Evolutionary conservation across 176 grass and related monocot species (phyloP).

Genomic region (Paspalum vaginatum): DNA sequence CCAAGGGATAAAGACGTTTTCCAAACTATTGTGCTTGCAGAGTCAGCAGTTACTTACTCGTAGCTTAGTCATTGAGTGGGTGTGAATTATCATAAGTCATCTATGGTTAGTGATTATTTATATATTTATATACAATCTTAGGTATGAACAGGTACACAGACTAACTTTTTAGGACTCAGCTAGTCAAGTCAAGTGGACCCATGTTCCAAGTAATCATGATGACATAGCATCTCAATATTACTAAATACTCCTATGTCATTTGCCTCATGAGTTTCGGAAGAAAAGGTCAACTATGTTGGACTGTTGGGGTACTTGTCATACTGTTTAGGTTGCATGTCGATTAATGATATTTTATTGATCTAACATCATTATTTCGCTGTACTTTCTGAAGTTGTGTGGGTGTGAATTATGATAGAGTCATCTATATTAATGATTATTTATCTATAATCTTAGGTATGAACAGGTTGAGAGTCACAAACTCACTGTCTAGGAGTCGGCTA

Average conservation of each 20-base stretch:
- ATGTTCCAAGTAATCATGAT: neutral
- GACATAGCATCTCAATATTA: neutral
- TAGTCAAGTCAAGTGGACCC: neutral
- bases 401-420: too few relatives aligned
- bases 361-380: neutral
- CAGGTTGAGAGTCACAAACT: too few relatives aligned
- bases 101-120: neutral
- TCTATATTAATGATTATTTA: too few relatives aligned
- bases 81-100: neutral
- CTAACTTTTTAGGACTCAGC: neutral
- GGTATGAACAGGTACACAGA: neutral
- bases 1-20: neutral
- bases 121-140: neutral
- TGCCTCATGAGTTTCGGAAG: neutral
- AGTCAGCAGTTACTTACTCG: too few relatives aligned
- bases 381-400: neutral
- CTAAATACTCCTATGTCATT: neutral
- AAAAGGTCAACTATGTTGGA: constrained; percentile 17
- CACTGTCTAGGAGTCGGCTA: too few relatives aligned
- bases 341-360: neutral
- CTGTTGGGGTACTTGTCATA: neutral
- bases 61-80: neutral
- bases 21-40: neutral
- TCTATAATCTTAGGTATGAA: too few relatives aligned
- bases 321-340: neutral